Conservation (phyloP, 2,329 filamentous ascomycete genomes). For the Zasmidium angulare region DNA sequence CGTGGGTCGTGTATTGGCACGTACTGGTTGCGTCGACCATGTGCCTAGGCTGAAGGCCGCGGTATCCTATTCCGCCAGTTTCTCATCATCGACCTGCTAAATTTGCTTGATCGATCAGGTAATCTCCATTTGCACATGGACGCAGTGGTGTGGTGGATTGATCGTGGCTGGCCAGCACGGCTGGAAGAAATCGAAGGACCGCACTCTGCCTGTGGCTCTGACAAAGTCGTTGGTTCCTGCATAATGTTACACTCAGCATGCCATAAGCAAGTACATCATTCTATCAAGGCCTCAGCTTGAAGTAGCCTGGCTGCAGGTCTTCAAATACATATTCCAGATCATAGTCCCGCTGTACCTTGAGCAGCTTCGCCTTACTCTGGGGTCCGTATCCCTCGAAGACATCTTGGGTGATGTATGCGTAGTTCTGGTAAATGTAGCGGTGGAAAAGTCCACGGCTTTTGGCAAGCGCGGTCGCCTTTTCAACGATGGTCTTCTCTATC, state of each 20-base stretch:
- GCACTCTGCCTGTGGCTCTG: too few relatives aligned
- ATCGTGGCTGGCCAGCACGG: too few relatives aligned
- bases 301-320: slow-evolving; percentile 11
- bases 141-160: too few relatives aligned
- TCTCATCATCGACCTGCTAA: too few relatives aligned
- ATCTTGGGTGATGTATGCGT: slow-evolving; percentile 11
- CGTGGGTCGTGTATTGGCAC: too few relatives aligned
- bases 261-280: neutral
- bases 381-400: slow-evolving; percentile 14
- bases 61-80: too few relatives aligned
- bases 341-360: slow-evolving; percentile 8
- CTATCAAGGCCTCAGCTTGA: slow-evolving; percentile 4
- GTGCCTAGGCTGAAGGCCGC: too few relatives aligned
- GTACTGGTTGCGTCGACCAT: too few relatives aligned
- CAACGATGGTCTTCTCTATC: slow-evolving; percentile 11
- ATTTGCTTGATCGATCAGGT: too few relatives aligned
- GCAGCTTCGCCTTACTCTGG: slow-evolving; percentile 2
- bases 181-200: too few relatives aligned
- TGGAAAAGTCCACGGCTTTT: slow-evolving; percentile 4
- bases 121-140: too few relatives aligned
- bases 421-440: slow-evolving; percentile 13
- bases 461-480: neutral
- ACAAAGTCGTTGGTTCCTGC: neutral
- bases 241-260: neutral
- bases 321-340: slow-evolving; percentile 5